Percentiles rank a stretch among this genome's conserved stretches.
Conservation (phyloP, 345 rosid species). For the Aquilaria sinensis region DNA sequence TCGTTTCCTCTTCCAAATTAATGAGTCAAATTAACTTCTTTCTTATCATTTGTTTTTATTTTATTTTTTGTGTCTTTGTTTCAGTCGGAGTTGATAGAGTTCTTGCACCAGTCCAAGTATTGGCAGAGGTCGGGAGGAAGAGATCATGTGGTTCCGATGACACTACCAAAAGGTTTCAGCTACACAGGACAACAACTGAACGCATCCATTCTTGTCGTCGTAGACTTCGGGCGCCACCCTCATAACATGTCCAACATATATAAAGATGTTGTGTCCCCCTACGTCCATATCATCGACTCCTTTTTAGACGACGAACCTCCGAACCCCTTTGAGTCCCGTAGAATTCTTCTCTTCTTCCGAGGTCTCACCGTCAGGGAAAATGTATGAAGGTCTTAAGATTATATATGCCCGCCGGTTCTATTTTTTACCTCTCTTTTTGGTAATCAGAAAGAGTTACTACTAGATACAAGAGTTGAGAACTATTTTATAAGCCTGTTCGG, state of each 20-base stretch:
- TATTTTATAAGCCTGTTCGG: slow-evolving; percentile 1
- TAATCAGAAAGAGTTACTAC: background rate
- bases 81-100: slow-evolving; percentile 64
- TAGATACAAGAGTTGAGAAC: background rate
- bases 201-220: slow-evolving; percentile 77
- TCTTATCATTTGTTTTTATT: too few relatives aligned
- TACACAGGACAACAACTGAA: slow-evolving; percentile 68
- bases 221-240: slow-evolving; percentile 76
- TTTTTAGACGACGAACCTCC: slow-evolving; percentile 31
- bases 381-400: slow-evolving; percentile 20
- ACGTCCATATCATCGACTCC: slow-evolving; percentile 78
- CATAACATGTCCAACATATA: slow-evolving; percentile 52
- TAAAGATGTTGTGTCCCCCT: slow-evolving; percentile 84
- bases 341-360: slow-evolving; percentile 69
- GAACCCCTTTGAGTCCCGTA: slow-evolving; percentile 62
- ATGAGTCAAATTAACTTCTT: too few relatives aligned
- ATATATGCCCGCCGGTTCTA: too few relatives aligned
- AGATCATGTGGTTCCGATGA: slow-evolving; percentile 91
- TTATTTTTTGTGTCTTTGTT: slow-evolving; percentile 10
- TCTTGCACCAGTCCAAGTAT: slow-evolving; percentile 51
- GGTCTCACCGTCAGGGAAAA: slow-evolving; percentile 80
- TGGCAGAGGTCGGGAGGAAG: slow-evolving; percentile 87
- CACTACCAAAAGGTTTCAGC: slow-evolving; percentile 92
- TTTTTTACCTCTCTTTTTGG: too few relatives aligned
- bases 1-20: too few relatives aligned